A percentile compares a stretch with the other conserved stretches of the same genome.
Conservation (phyloP, 73 alveolate species). For the Tetrahymena thermophila region DNA sequence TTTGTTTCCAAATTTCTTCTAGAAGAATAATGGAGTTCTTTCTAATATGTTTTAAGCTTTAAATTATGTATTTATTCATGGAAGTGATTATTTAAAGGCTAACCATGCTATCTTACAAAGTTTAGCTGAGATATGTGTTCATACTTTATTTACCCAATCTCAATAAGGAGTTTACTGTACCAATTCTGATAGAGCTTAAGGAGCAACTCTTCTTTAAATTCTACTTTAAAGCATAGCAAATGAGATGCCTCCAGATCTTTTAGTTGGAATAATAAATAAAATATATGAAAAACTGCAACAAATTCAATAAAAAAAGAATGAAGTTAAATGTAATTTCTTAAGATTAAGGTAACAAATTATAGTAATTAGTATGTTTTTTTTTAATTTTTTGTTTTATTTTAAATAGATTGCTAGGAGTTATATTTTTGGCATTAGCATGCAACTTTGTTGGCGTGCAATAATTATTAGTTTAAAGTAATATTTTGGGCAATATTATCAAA, state of each 20-base stretch:
- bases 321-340: background rate
- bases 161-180: background rate
- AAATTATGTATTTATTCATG: background rate
- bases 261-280: background rate
- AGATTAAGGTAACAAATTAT: background rate
- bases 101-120: background rate
- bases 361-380: no score
- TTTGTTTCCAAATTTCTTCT: background rate
- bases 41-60: background rate
- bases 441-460: background rate
- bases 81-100: background rate
- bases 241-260: background rate
- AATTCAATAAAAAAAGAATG: background rate
- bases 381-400: no score
- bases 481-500: background rate
- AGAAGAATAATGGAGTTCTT: background rate
- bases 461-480: background rate
- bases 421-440: background rate
- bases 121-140: background rate
- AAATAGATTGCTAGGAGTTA: background rate
- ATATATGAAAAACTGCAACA: background rate
- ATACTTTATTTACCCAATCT: background rate
- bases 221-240: background rate
- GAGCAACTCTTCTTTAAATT: background rate
- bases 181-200: background rate